These are phyloP conservation scores for Lophiotrema nucula DNA, from an alignment of 495 filamentous ascomycete species.

Conservation along the genomic window DNA sequence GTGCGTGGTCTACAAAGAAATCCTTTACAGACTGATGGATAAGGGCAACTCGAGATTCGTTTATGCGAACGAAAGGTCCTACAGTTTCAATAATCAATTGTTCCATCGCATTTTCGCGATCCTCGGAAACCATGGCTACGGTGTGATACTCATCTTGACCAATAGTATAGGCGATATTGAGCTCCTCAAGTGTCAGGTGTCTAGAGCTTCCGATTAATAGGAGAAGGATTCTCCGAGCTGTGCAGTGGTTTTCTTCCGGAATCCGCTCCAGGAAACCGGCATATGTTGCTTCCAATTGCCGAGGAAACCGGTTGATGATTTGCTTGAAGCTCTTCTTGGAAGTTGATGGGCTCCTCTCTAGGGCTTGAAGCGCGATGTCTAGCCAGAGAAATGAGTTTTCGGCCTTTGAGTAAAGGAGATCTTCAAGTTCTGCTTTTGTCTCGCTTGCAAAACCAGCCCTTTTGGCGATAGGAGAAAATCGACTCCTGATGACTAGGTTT, in stretches of 20 bases:
- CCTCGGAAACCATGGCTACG: slow-evolving; percentile 1
- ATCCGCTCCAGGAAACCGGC: slow-evolving; percentile 7
- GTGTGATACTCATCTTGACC: slow-evolving; percentile 7
- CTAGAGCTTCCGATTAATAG: slow-evolving; percentile 21
- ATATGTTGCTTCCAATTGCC: slow-evolving; percentile 14
- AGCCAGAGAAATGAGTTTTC: slow-evolving; percentile 24
- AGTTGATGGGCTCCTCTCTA: slow-evolving; percentile 1
- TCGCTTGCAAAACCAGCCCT: neutral
- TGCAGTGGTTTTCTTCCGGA: neutral
- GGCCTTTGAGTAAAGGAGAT: slow-evolving; percentile 12
- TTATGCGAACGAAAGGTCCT: slow-evolving; percentile 14
- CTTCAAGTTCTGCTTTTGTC: slow-evolving; percentile 4
- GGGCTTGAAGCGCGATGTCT: slow-evolving; percentile 10
- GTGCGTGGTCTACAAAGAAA: slow-evolving; percentile 6
- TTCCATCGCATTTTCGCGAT: neutral
- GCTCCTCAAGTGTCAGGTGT: slow-evolving; percentile 17
- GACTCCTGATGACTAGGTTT: slow-evolving; percentile 14
- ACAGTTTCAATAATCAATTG: slow-evolving; percentile 3
- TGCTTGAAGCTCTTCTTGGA: slow-evolving; percentile 10
- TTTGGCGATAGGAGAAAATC: slow-evolving; percentile 10
- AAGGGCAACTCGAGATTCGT: slow-evolving; percentile 16
- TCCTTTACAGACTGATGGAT: slow-evolving; percentile 28
- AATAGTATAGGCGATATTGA: slow-evolving; percentile 14
- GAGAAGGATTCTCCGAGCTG: slow-evolving; percentile 10
- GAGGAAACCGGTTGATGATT: slow-evolving; percentile 16